Conservation (phyloP, 441 rosid genomes). For the Iberis amara region DNA sequence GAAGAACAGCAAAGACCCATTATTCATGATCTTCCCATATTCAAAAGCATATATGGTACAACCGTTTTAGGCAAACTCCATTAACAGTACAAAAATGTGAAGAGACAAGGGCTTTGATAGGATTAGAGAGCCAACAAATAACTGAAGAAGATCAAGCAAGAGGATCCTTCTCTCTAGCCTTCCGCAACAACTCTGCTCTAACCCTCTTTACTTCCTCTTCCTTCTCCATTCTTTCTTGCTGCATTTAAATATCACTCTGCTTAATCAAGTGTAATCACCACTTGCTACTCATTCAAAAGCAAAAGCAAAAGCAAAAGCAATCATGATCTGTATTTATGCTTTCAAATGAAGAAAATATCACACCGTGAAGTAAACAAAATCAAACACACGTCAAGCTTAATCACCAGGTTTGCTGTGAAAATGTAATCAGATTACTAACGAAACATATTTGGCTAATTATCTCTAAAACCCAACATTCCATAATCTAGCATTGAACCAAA, state of each 20-base stretch:
- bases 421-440: too few relatives aligned
- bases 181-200: conserved; percentile 55
- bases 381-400: conserved; percentile 3
- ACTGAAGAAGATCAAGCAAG: conserved; percentile 30
- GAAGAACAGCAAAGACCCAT: neutral
- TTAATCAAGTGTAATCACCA: neutral
- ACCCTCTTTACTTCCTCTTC: conserved; percentile 68
- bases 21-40: neutral
- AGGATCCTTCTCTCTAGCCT: conserved; percentile 48
- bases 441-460: neutral
- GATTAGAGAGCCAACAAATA: conserved; percentile 8
- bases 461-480: neutral
- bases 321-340: neutral
- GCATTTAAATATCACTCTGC: conserved; percentile 7
- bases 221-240: conserved; percentile 70
- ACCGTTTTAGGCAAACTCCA: neutral
- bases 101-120: neutral
- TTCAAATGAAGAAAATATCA: too few relatives aligned
- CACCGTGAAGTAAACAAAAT: neutral
- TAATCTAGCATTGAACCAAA: too few relatives aligned
- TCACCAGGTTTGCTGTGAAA: neutral
- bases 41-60: neutral
- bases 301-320: too few relatives aligned
- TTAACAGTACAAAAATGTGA: neutral
- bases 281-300: neutral